Percentiles rank a stretch among this genome's conserved stretches.
These are phyloP conservation scores for Eimeria praecox DNA, from an alignment of 169 alveolate species.

Conservation along the genomic window DNA sequence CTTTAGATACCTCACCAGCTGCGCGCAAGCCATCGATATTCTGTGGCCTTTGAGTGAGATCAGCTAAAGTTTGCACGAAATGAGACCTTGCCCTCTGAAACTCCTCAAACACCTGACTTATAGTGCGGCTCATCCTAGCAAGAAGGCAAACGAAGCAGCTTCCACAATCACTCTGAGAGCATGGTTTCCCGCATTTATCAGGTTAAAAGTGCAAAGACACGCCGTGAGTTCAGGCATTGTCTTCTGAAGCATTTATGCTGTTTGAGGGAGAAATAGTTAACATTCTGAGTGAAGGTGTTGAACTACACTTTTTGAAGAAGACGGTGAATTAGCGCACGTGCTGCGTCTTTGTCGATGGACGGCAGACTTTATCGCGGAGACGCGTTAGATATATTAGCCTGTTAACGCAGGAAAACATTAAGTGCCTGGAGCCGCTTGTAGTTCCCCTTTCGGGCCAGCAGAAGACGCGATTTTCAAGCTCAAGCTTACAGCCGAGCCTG, in stretches of 20 bases:
- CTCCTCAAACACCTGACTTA: slow-evolving; percentile 95
- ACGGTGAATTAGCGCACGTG: slow-evolving; percentile 9
- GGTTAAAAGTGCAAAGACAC: not conserved
- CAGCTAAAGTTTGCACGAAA: slow-evolving; percentile 97
- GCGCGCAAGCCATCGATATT: slow-evolving; percentile 95
- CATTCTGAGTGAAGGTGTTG: not conserved
- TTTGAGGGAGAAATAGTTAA: not conserved
- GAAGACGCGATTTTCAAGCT: not conserved
- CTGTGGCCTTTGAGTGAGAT: slow-evolving; percentile 95
- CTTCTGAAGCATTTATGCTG: not conserved
- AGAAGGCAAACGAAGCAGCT: not conserved
- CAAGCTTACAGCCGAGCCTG: not conserved
- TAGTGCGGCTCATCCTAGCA: slow-evolving; percentile 93
- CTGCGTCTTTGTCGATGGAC: not conserved
- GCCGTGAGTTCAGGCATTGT: not conserved
- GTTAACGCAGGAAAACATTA: not conserved
- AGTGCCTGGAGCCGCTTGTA: not conserved
- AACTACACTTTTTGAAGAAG: not conserved
- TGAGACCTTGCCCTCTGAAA: slow-evolving; percentile 96
- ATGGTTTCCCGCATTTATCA: not conserved
- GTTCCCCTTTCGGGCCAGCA: not conserved
- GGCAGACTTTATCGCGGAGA: not conserved
- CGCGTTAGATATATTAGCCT: not conserved
- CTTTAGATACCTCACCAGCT: slow-evolving; percentile 87
- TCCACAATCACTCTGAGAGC: not conserved